phyloP scores from a whole-genome alignment of 1,139 yeast species.

The Keqinozyma sinolaborantium region DNA sequence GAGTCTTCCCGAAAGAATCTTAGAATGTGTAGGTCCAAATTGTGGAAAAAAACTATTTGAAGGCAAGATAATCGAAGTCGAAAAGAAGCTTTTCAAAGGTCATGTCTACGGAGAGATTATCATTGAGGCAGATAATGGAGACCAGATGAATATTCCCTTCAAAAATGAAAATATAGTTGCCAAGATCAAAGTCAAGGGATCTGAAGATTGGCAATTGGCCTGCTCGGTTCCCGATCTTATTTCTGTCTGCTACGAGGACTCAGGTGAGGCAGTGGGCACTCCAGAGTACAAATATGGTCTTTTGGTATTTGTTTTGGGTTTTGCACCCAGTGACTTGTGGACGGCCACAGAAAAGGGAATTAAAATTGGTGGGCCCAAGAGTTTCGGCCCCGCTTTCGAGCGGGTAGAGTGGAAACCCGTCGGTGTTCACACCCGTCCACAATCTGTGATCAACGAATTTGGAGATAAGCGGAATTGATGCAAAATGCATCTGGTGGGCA shows the following conservation, averaged over 20 bases:
- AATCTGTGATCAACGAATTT: slow-evolving; percentile 39
- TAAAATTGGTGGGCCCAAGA: slow-evolving; percentile 38
- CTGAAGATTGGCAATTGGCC: slow-evolving; percentile 17
- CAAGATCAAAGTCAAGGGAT: slow-evolving; percentile 13
- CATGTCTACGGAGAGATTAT: slow-evolving; percentile 45
- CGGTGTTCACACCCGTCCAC: slow-evolving; percentile 28
- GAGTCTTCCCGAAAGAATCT: slow-evolving; percentile 27
- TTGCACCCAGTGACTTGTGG: slow-evolving; percentile 40
- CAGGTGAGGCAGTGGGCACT: slow-evolving; percentile 47
- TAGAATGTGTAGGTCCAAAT: slow-evolving; percentile 31
- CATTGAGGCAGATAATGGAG: slow-evolving; percentile 22
- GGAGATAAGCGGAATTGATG: no score
- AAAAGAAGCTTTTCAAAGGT: slow-evolving; percentile 36
- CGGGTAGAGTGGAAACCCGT: slow-evolving; percentile 30
- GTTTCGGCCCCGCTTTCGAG: slow-evolving; percentile 26
- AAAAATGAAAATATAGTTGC: slow-evolving; percentile 44
- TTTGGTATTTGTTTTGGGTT: slow-evolving; percentile 34
- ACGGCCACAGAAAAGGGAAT: slow-evolving; percentile 29
- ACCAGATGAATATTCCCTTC: slow-evolving; percentile 34
- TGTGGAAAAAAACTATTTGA: slow-evolving; percentile 31
- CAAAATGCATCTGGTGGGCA: no score
- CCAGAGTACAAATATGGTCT: slow-evolving; percentile 40
- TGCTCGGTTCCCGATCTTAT: slow-evolving; percentile 47
- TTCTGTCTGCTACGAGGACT: slow-evolving; percentile 36
- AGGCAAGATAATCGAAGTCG: slow-evolving; percentile 44